phyloP scores from a whole-genome alignment of 148 eudicot species.

The Rhododendron williamsianum region DNA sequence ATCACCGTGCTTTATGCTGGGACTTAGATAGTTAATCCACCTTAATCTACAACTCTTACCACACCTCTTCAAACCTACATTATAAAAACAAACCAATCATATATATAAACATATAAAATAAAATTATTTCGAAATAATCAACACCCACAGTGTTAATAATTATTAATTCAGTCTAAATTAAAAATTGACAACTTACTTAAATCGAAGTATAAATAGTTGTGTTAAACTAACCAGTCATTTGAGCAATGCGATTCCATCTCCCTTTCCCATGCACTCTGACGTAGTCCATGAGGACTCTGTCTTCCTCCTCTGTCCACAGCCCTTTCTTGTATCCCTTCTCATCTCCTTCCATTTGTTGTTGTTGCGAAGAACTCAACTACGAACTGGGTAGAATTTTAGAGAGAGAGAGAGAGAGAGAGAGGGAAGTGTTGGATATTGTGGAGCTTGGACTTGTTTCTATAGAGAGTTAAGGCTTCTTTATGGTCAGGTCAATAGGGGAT shows the following conservation, averaged over 20 bases:
- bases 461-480: neutral
- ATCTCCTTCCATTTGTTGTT: constrained; percentile 3
- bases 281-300: constrained; percentile 20
- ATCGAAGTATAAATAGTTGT: neutral
- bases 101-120: neutral
- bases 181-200: neutral
- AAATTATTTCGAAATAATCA: neutral
- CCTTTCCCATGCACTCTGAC: constrained; percentile 20
- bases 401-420: constrained; percentile 3
- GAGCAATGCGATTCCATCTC: constrained; percentile 23
- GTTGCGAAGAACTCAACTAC: neutral
- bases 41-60: constrained; percentile 29
- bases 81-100: neutral
- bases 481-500: neutral
- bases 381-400: neutral
- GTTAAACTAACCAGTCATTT: constrained; percentile 12
- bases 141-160: neutral
- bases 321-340: constrained; percentile 21
- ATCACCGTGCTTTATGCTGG: constrained; percentile 14
- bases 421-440: neutral
- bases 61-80: constrained; percentile 24
- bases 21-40: constrained; percentile 31
- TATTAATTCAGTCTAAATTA: neutral
- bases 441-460: neutral
- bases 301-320: constrained; percentile 28